These are phyloP conservation scores for Phylloporus sp. DNA, from an alignment of 768 basidiomycete genomes.

Conservation along the genomic window DNA sequence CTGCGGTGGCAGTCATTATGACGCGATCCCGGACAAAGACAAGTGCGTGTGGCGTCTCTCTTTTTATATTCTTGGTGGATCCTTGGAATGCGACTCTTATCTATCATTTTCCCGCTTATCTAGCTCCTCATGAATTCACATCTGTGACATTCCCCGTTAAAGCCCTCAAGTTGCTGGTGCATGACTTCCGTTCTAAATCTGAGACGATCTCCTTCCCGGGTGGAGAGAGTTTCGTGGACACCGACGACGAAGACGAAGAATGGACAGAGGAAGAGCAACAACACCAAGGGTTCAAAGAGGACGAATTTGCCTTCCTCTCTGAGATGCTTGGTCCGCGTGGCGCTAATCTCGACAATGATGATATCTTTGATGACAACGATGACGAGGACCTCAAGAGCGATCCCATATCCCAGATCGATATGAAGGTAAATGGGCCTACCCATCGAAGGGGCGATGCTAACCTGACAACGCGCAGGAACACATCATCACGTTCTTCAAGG, in stretches of 20 bases:
- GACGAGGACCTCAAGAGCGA: slow-evolving; percentile 90
- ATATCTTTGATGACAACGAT: slow-evolving; percentile 63
- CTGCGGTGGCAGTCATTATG: slow-evolving; percentile 74
- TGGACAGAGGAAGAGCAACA: slow-evolving; percentile 87
- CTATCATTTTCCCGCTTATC: slow-evolving; percentile 12
- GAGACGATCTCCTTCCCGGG: slow-evolving; percentile 65
- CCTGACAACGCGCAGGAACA: slow-evolving; percentile 45
- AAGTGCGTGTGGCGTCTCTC: slow-evolving; percentile 47
- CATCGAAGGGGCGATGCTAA: background rate
- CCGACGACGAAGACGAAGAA: slow-evolving; percentile 87
- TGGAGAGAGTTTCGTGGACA: slow-evolving; percentile 55
- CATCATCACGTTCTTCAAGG: slow-evolving; percentile 62
- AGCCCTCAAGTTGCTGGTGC: slow-evolving; percentile 82
- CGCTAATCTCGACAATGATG: slow-evolving; percentile 71
- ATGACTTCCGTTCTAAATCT: slow-evolving; percentile 76
- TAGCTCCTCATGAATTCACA: slow-evolving; percentile 85
- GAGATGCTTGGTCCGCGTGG: slow-evolving; percentile 76
- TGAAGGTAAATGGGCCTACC: slow-evolving; percentile 43
- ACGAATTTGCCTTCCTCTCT: slow-evolving; percentile 81
- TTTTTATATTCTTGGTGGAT: background rate
- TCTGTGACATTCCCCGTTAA: slow-evolving; percentile 86
- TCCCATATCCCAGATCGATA: slow-evolving; percentile 81
- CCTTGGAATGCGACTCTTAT: slow-evolving; percentile 15
- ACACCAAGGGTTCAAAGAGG: slow-evolving; percentile 54
- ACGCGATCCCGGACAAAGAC: slow-evolving; percentile 86